Base-by-base conservation (phyloP, 73 alveolate species). In the Effrenium voratum region DNA sequence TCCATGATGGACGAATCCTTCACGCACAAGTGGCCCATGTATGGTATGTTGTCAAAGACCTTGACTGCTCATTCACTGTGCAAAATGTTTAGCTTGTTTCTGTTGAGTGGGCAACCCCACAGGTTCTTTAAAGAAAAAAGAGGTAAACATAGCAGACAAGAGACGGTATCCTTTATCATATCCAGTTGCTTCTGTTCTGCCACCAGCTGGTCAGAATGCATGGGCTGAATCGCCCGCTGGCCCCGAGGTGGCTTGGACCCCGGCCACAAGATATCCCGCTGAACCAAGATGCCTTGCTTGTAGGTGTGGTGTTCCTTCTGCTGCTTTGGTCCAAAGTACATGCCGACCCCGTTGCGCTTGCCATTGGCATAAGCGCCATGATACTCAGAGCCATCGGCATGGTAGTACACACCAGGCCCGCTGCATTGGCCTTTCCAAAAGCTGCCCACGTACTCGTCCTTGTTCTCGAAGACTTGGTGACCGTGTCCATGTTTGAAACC, bases 201-300 rank as follows among this genome's bases (percentile, higher is more conserved):
- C 84, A 87, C 43, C 36, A 30, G 36, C 75, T 75, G 40, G 95
- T 87, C 95, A 16, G 84, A 63, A 44, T 87, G 95, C 95, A 87
- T 87, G 40, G 95, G 95, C 34, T 87, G 95, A 40, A 66, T 68
- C 13, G 84, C 95, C 24, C 95, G 82, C 45, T 87, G 95, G 49
- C 95, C 95, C 5, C 95, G 82, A 24, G 95, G 95, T 32, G 95
- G 95, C 84, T 63, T 87, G 63, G 95, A 87, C 45, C 95, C 85
- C 45, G 95, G 95, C 49, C 28, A 44, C 43, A 87, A 38, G 34
- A 87, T 68, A 1, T 44, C 41, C 66, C 95, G 83, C 34, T 87
- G 83, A 19, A 87, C 24, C 83, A 87, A 32, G 41, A 66, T 50
- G 30, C 95, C 95, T 26, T 63, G 68, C n/a, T 87, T n/a, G 84